A percentile compares a stretch with the other conserved stretches of the same genome.
Conservation (phyloP, 768 basidiomycete genomes). For the Lactarius deliciosus region DNA sequence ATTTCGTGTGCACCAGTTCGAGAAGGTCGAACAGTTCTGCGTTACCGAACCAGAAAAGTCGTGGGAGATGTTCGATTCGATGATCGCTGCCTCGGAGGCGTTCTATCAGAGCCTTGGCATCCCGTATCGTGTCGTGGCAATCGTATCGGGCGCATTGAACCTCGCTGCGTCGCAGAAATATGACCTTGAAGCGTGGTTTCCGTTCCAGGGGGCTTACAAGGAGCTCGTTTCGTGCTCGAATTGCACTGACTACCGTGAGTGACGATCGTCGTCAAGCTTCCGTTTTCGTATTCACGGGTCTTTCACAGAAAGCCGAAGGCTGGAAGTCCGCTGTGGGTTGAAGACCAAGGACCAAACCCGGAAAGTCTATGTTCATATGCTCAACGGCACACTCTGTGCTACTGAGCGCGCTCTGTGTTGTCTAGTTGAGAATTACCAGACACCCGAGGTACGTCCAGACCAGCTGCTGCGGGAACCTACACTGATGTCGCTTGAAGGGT, state of each 20-base stretch:
- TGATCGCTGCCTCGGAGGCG: constrained; percentile 86
- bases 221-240: constrained; percentile 98
- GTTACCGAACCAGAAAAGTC: constrained; percentile 93
- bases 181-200: constrained; percentile 99
- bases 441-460: constrained; percentile 69
- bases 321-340: constrained; percentile 92
- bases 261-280: background rate
- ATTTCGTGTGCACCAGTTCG: constrained; percentile 99
- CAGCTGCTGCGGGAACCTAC: background rate
- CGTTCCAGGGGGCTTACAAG: constrained; percentile 94
- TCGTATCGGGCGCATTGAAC: constrained; percentile 96
- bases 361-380: constrained; percentile 97
- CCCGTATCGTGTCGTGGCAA: constrained; percentile 89
- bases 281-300: constrained; percentile 2
- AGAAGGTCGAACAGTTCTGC: constrained; percentile 97
- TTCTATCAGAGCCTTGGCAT: constrained; percentile 96
- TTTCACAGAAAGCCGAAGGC: constrained; percentile 76
- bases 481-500: constrained; percentile 52
- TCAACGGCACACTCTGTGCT: constrained; percentile 96
- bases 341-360: constrained; percentile 87
- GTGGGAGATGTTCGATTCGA: constrained; percentile 89
- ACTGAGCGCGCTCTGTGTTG: constrained; percentile 97
- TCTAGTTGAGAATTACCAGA: constrained; percentile 98
- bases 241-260: constrained; percentile 98
- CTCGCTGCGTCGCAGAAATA: constrained; percentile 96